Conservation (phyloP, 2,329 filamentous ascomycete species). For the Geosmithia putterillii region DNA sequence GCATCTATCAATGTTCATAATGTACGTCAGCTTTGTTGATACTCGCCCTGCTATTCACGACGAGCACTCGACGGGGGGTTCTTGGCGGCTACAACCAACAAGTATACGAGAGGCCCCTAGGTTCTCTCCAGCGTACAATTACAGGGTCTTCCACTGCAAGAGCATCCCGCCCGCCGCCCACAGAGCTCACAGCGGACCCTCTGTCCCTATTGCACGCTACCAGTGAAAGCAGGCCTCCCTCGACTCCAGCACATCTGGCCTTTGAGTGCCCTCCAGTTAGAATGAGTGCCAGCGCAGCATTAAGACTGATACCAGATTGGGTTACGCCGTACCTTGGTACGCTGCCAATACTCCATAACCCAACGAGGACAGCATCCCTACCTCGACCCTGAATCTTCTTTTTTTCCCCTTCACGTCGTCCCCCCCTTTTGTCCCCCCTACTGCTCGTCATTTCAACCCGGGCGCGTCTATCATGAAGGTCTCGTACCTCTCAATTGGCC, state of each 20-base stretch:
- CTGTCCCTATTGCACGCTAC: too few species aligned
- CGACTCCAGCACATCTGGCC: neutral
- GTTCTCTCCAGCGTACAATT: too few species aligned
- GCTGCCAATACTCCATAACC: neutral
- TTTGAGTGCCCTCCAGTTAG: neutral
- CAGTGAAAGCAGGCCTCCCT: neutral
- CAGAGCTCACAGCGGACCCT: too few species aligned
- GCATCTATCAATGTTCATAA: too few species aligned
- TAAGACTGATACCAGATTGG: neutral
- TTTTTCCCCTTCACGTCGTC: neutral
- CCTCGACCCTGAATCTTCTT: neutral
- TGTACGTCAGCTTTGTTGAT: too few species aligned
- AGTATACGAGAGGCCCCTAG: too few species aligned
- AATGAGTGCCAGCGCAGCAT: too few species aligned
- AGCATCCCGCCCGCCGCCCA: too few species aligned
- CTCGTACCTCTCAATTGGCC: slow-evolving; percentile 52
- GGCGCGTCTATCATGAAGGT: slow-evolving; percentile 55
- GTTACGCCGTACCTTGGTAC: neutral
- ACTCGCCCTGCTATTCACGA: too few species aligned
- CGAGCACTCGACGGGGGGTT: too few species aligned
- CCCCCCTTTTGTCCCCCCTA: neutral
- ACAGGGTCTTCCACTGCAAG: too few species aligned
- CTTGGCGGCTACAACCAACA: too few species aligned
- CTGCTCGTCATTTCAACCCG: neutral
- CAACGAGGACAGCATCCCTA: neutral